Conservation (phyloP, 2,329 filamentous ascomycete genomes). For the Plenodomus biglobosus region DNA sequence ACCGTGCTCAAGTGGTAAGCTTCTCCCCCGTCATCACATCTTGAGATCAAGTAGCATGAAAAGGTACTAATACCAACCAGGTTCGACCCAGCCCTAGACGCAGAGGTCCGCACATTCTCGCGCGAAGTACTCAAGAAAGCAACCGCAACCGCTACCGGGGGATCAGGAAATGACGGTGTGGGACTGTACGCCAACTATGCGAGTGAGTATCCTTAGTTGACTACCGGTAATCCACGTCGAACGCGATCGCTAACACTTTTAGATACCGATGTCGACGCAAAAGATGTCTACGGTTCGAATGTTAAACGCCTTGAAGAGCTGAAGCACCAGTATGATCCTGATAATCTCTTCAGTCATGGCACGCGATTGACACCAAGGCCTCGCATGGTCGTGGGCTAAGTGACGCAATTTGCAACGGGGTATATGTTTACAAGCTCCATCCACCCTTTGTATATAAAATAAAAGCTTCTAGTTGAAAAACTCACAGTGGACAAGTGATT, state of each 20-base stretch:
- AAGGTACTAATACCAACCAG: conserved; percentile 9
- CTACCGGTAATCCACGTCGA: background rate
- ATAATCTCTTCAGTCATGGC: conserved; percentile 36
- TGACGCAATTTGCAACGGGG: too few relatives aligned
- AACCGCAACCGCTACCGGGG: conserved; percentile 17
- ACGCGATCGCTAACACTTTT: background rate
- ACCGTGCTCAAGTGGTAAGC: conserved; percentile 37
- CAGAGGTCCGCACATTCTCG: conserved; percentile 29
- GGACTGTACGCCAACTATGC: conserved; percentile 40
- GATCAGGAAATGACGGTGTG: conserved; percentile 29
- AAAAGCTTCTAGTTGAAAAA: too few relatives aligned
- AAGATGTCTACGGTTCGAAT: conserved; percentile 37
- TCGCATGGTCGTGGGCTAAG: conserved; percentile 23
- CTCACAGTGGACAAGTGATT: too few relatives aligned
- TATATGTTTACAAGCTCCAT: too few relatives aligned
- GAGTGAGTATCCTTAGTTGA: conserved; percentile 12
- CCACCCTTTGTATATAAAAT: too few relatives aligned
- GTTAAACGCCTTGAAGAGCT: conserved; percentile 35
- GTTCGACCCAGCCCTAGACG: conserved; percentile 31
- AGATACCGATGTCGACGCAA: conserved; percentile 30
- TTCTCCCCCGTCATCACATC: background rate
- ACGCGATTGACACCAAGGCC: conserved; percentile 26
- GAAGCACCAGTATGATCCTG: conserved; percentile 41
- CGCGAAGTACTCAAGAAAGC: conserved; percentile 30
- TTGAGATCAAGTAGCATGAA: too few relatives aligned